Evolutionary conservation across 2,329 filamentous ascomycete species (phyloP).

Genomic region (Fusarium sp.): DNA sequence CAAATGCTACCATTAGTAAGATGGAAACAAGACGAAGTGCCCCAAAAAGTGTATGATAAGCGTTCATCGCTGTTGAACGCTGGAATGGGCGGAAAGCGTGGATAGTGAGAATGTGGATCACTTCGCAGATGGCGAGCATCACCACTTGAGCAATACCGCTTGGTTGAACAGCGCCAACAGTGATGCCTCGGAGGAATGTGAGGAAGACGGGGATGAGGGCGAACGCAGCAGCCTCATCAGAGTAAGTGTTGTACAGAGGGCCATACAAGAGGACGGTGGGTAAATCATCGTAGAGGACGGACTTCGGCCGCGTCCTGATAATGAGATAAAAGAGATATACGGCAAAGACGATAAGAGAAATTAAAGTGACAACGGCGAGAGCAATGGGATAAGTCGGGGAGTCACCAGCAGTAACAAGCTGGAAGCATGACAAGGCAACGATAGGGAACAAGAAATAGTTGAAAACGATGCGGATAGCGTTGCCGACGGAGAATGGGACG

Average conservation of each 20-base stretch:
- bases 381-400: constrained; percentile 79
- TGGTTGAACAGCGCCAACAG: constrained; percentile 91
- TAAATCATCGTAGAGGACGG: constrained; percentile 92
- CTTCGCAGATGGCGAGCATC: constrained; percentile 91
- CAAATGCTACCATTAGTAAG: constrained; percentile 83
- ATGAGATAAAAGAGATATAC: constrained; percentile 86
- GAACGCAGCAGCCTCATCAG: constrained; percentile 90
- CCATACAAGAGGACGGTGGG: constrained; percentile 90
- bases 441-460: constrained; percentile 93
- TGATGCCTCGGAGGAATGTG: constrained; percentile 86
- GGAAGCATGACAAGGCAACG: constrained; percentile 88
- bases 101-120: constrained; percentile 86
- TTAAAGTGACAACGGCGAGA: constrained; percentile 78
- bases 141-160: constrained; percentile 95
- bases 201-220: constrained; percentile 87
- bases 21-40: constrained; percentile 79
- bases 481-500: constrained; percentile 84
- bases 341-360: constrained; percentile 78
- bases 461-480: constrained; percentile 85
- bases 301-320: constrained; percentile 81
- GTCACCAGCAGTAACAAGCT: constrained; percentile 78
- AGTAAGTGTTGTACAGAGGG: constrained; percentile 96
- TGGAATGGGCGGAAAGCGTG: constrained; percentile 93
- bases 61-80: constrained; percentile 94
- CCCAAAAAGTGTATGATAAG: constrained; percentile 89